phyloP scores from a whole-genome alignment of 2,329 filamentous ascomycete species.

The Gnomoniopsis sp. region DNA sequence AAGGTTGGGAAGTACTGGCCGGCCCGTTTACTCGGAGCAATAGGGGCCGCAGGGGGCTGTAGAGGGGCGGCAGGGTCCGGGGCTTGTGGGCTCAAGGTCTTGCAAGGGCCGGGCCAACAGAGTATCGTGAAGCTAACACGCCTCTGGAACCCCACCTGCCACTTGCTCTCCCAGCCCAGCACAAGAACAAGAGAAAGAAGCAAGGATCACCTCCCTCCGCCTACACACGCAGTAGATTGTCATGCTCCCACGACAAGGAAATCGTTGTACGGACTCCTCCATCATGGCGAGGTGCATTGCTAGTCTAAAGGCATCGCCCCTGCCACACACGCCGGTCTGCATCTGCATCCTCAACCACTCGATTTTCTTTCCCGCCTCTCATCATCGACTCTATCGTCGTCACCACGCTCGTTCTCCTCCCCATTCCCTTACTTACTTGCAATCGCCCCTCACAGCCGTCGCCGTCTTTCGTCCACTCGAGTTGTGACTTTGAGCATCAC shows the following conservation, averaged over 20 bases:
- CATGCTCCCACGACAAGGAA: neutral
- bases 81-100: no score
- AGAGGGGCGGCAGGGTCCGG: no score
- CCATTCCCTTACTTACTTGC: neutral
- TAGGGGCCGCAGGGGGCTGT: no score
- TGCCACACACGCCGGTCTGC: neutral
- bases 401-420: neutral
- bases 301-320: slow-evolving; percentile 3
- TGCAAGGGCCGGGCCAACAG: no score
- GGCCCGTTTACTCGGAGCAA: no score
- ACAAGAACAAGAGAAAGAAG: no score
- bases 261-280: neutral
- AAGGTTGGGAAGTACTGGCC: no score
- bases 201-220: no score
- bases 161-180: no score
- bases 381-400: neutral
- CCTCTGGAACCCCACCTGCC: no score
- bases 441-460: neutral
- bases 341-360: neutral
- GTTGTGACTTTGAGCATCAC: neutral
- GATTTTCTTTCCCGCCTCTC: neutral
- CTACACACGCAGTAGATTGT: no score
- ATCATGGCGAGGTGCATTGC: neutral
- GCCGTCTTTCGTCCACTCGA: neutral
- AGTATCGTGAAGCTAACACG: no score